These are phyloP conservation scores for Coniferiporia sulphurascens DNA, from an alignment of 1,284 basidiomycete genomes.

Conservation along the genomic window DNA sequence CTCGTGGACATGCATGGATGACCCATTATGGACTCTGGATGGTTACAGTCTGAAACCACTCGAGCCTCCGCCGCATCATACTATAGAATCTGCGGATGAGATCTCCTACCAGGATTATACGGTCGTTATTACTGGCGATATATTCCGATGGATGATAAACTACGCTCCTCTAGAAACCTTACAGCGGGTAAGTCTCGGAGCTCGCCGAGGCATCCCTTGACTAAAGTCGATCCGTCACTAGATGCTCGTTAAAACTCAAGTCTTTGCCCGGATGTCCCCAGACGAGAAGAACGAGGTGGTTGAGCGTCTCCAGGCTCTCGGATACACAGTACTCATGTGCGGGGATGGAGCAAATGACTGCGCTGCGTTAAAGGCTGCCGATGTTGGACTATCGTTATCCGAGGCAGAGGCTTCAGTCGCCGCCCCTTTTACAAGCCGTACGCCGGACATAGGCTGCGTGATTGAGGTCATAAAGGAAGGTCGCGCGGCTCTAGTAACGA, in stretches of 20 bases:
- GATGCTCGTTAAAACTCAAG: conserved; percentile 98
- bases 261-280: conserved; percentile 98
- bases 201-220: neutral
- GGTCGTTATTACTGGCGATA: conserved; percentile 92
- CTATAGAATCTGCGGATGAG: conserved; percentile 59
- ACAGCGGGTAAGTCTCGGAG: conserved; percentile 64
- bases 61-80: conserved; percentile 58
- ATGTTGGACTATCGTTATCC: conserved; percentile 94
- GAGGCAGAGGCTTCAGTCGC: conserved; percentile 99
- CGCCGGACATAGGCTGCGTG: conserved; percentile 94
- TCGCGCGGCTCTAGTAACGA: conserved; percentile 91
- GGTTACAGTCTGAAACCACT: conserved; percentile 82
- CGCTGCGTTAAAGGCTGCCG: conserved; percentile 96
- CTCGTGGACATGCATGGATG: conserved; percentile 93
- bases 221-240: conserved; percentile 29
- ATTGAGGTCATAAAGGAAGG: conserved; percentile 97
- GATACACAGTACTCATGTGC: conserved; percentile 97
- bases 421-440: conserved; percentile 93
- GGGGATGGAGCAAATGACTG: conserved; percentile 99
- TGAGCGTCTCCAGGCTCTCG: conserved; percentile 87
- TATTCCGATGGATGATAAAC: conserved; percentile 98
- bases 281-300: conserved; percentile 99
- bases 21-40: conserved; percentile 82
- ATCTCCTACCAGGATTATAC: conserved; percentile 84
- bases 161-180: conserved; percentile 91